phyloP scores from a whole-genome alignment of 495 filamentous ascomycete species.

The Trypethelium eluteriae region DNA sequence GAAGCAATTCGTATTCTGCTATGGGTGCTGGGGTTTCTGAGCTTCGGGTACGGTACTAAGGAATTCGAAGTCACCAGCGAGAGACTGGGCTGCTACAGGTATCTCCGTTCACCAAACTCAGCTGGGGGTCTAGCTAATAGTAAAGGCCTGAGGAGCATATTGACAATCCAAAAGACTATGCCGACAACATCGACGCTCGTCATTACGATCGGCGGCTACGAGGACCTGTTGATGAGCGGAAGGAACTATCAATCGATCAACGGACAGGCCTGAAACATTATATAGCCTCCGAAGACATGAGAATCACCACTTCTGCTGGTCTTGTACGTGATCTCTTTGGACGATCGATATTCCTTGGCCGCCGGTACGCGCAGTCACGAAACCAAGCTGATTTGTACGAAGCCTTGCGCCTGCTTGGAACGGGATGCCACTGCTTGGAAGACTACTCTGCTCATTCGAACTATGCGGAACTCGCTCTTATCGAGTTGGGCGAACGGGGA shows the following conservation, averaged over 20 bases:
- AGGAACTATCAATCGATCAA: conserved; percentile 67
- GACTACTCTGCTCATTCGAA: conserved; percentile 90
- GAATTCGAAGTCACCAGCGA: conserved; percentile 90
- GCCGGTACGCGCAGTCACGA: conserved; percentile 52
- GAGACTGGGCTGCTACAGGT: conserved; percentile 75
- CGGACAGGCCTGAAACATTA: conserved; percentile 75
- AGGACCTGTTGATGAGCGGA: conserved; percentile 68
- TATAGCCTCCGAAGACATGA: conserved; percentile 70
- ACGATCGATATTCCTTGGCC: conserved; percentile 64
- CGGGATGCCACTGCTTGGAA: conserved; percentile 84
- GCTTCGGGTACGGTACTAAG: conserved; percentile 74
- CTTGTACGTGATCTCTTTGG: conserved; percentile 65
- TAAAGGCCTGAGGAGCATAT: conserved; percentile 46
- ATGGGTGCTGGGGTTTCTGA: conserved; percentile 57
- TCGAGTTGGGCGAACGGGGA: conserved; percentile 69
- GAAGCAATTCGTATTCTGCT: conserved; percentile 82
- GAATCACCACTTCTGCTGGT: conserved; percentile 67
- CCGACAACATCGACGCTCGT: conserved; percentile 78
- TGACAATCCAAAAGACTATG: conserved; percentile 76
- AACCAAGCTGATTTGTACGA: conserved; percentile 74
- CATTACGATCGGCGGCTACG: conserved; percentile 70
- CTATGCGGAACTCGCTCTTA: conserved; percentile 75
- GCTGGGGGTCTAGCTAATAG: background rate
- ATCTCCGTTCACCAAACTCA: background rate
- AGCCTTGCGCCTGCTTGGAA: conserved; percentile 75